Evolutionary conservation across 1,139 yeast species (phyloP), one percentile per base, ranked within the genome.

Genomic region (Taphrina confusa): DNA sequence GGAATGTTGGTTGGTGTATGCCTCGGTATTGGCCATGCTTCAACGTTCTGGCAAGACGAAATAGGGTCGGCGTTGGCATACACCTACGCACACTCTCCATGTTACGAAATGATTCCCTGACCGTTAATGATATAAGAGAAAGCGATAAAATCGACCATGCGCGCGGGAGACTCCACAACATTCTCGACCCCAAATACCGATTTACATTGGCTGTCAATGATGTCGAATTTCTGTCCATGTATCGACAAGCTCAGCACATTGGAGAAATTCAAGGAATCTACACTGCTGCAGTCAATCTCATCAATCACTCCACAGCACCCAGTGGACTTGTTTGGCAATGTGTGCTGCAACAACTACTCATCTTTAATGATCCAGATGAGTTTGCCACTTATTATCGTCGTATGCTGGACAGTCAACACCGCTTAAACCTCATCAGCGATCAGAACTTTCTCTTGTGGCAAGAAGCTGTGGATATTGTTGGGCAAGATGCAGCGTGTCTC

Each of bases 311-410:
- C 3, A 14, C 20, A 11, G 52, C n/a, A 5, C 40, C 52, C 5
- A 25, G 28, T 25, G 52, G 42, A 2, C 42, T 47, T 11, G 42
- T 47, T 4, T 47, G 52, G 52, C 40, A 18, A 33, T 47, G 52
- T 25, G 52, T 31, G 2, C 23, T 47, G 14, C 28, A 20, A 5
- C 27, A 34, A 9, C 12, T n/a, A 3, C 18, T 47, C 14, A 20
- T 8, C n/a, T 22, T 12, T 12, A 2, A 16, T 6, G 37, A 45
- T 18, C 23, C 20, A 16, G n/a, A 5, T n/a, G 37, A 18, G 6
- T 28, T 45, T 18, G 20, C 18, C 8, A 8, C 34, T 14, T 18
- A 16, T 18, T 45, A 28, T 45, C 36, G 50, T 16, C 27, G 2
- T 18, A 45, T 45, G 50, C 28, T 45, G 14, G 37, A 4, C 37